Base-by-base conservation (phyloP, 2,329 filamentous ascomycete genomes). In the Rhytidhysteron rufulum region DNA sequence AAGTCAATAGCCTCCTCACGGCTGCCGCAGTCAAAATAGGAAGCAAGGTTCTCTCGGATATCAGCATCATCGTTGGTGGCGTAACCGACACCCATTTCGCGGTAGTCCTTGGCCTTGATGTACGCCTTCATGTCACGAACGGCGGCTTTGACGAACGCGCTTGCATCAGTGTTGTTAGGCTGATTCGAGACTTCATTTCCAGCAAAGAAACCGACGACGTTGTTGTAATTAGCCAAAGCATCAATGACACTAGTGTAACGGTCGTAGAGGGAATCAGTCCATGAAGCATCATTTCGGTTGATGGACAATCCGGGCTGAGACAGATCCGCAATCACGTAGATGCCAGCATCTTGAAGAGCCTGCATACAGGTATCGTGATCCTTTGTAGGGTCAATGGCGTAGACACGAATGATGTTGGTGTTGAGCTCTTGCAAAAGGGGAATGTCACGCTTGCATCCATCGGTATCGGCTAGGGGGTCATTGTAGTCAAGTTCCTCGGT, bases 131-230 rank as follows among this genome's bases (percentile, higher is more conserved):
- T 89, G 68, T 98, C 93, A 62, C 93, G 90, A 50, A 97, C 89
- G 48, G 93, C 90, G 46, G 91, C 93, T 80, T 97, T 98, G 71
- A 98, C 93, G 66, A 86, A 98, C 53, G 91, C 89, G 47, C 88
- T 93, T 37, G 91, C 88, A 46, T 79, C 72, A 37, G 91, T 97
- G 79, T 95, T 96, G 78, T 84, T 90, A 54, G 77, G 75, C 58
- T 83, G 79, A 76, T 96, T 95, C 56, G 88, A 85, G 47, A 98
- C 93, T 73, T 98, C 93, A 71, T 98, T 98, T 65, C 93, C 93
- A 54, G 90, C 91, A 67, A 98, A 97, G 83, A 97, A 98, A 58
- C 93, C 93, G 49, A 98, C 82, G 37, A 88, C 83, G 72, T 98
- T 98, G 68, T 80, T 78, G 77, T 95, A 97, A 63, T 86, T 76